phyloP scores from a whole-genome alignment of 2,329 filamentous ascomycete genomes.

The Trichoderma hamatum region DNA sequence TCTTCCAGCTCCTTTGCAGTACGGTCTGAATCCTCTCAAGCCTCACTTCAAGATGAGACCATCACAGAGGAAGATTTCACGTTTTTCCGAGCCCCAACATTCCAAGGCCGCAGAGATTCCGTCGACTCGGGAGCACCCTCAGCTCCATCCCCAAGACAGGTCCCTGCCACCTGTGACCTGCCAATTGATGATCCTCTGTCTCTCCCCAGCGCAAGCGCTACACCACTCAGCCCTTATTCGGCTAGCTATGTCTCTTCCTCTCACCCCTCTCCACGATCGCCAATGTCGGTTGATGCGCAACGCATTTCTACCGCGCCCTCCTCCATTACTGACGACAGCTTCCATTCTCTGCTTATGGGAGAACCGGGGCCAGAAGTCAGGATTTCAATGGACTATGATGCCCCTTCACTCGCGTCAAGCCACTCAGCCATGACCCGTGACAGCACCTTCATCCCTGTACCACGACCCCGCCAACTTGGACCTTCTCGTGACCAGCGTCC shows the following conservation, averaged over 20 bases:
- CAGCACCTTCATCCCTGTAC: slow-evolving; percentile 54
- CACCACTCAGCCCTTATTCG: slow-evolving; percentile 66
- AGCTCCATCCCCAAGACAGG: slow-evolving; percentile 46
- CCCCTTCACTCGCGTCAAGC: slow-evolving; percentile 74
- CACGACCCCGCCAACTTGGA: slow-evolving; percentile 52
- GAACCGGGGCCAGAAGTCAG: slow-evolving; percentile 74
- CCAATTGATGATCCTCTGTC: slow-evolving; percentile 53
- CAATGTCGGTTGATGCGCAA: slow-evolving; percentile 71
- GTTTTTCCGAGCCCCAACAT: slow-evolving; percentile 44
- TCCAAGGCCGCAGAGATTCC: slow-evolving; percentile 40
- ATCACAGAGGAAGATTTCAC: slow-evolving; percentile 51
- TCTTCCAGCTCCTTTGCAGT: slow-evolving; percentile 36
- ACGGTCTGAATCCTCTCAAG: slow-evolving; percentile 53
- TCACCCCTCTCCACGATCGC: slow-evolving; percentile 66
- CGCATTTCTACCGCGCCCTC: slow-evolving; percentile 76
- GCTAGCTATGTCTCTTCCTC: slow-evolving; percentile 66
- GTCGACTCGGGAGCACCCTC: slow-evolving; percentile 47
- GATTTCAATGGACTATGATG: slow-evolving; percentile 69
- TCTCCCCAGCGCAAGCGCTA: slow-evolving; percentile 48
- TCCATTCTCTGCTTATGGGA: slow-evolving; percentile 71
- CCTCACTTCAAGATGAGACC: slow-evolving; percentile 55
- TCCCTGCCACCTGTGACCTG: slow-evolving; percentile 48
- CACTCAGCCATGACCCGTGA: slow-evolving; percentile 77
- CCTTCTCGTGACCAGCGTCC: slow-evolving; percentile 60
- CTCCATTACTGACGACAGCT: slow-evolving; percentile 69